Evolutionary conservation across 2,329 filamentous ascomycete genomes (phyloP).

Genomic region (Juglanconis oblonga): DNA sequence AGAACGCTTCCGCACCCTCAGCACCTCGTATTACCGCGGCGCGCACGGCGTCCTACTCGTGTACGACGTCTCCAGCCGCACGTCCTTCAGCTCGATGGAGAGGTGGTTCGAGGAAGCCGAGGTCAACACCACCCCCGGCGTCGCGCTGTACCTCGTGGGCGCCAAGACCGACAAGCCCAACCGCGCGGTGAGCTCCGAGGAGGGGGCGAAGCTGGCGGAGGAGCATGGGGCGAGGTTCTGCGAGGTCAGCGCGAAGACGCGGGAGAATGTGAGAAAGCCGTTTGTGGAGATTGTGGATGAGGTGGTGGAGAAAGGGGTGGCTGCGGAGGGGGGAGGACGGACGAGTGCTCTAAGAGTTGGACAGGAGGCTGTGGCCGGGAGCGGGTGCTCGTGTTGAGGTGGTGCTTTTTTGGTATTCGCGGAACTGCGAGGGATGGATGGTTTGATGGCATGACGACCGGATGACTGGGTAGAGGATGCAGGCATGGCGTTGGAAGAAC

Average conservation of each 20-base stretch:
- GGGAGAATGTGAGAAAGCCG: conserved; percentile 47
- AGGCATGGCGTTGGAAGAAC: conserved; percentile 18
- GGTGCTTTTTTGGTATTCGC: not conserved
- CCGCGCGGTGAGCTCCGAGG: conserved; percentile 44
- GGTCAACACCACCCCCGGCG: conserved; percentile 44
- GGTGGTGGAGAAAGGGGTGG: conserved; percentile 45
- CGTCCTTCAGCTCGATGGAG: conserved; percentile 50
- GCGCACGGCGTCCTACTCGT: conserved; percentile 48
- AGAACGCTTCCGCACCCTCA: conserved; percentile 54
- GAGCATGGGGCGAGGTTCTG: conserved; percentile 46
- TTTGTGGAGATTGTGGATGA: conserved; percentile 51
- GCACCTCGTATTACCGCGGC: conserved; percentile 49
- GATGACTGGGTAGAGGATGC: not conserved
- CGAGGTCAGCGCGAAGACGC: conserved; percentile 52
- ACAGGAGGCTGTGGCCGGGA: conserved; percentile 1
- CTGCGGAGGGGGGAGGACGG: conserved; percentile 23
- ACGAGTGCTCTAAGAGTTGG: conserved; percentile 28
- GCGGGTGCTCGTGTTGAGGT: conserved; percentile 25
- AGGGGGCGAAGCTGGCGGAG: conserved; percentile 45
- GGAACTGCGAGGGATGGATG: not conserved
- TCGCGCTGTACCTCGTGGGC: conserved; percentile 50
- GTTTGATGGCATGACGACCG: not conserved
- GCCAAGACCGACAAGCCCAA: conserved; percentile 48
- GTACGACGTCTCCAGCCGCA: conserved; percentile 47
- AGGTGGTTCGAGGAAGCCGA: conserved; percentile 54